Evolutionary conservation across 106 monocot species (phyloP).

Genomic region (Posidonia australis): DNA sequence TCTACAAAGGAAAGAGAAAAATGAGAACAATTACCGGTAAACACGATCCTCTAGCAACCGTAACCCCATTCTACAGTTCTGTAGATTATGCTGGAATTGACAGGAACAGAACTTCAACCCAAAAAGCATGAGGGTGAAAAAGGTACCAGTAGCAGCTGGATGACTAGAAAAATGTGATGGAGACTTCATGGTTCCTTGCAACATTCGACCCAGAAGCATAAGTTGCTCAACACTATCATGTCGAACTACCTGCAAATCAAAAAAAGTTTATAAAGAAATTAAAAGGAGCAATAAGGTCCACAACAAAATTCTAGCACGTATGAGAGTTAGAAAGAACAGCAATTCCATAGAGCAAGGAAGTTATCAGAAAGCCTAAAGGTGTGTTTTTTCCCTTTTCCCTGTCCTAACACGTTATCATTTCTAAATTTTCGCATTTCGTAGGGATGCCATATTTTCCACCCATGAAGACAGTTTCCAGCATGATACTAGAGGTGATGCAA

Average conservation of each 20-base stretch:
- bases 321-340: no score
- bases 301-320: constrained; percentile 1
- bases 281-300: neutral
- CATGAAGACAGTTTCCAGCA: no score
- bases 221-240: constrained; percentile 98
- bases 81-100: constrained; percentile 71
- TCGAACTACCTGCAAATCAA: constrained; percentile 55
- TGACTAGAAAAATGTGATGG: constrained; percentile 75
- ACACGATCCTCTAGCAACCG: constrained; percentile 80
- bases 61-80: constrained; percentile 62
- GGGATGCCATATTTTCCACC: no score
- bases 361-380: no score
- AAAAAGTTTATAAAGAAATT: neutral
- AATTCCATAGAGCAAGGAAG: no score
- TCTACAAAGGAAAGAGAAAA: neutral
- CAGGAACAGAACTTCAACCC: constrained; percentile 89
- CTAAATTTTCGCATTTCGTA: no score
- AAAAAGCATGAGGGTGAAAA: constrained; percentile 96
- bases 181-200: constrained; percentile 97
- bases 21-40: constrained; percentile 41
- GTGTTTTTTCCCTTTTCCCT: no score
- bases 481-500: no score
- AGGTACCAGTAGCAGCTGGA: constrained; percentile 92
- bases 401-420: no score
- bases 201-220: constrained; percentile 75